phyloP scores from a whole-genome alignment of 129 eudicot genomes.

The Scalesia atractyloides region DNA sequence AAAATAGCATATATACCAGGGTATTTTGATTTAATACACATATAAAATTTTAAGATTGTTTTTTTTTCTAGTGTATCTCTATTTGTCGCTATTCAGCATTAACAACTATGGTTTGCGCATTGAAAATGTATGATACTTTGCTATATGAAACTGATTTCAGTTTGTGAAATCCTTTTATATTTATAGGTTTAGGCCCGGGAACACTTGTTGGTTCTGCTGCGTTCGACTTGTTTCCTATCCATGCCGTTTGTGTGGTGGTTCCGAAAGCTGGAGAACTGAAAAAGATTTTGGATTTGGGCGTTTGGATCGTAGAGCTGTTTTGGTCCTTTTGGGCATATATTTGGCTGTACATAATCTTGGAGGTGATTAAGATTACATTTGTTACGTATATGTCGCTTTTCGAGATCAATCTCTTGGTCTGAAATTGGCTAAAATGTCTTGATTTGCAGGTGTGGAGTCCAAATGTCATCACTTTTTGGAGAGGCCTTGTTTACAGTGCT shows the following conservation, averaged over 20 bases:
- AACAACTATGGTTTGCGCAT: too few relatives aligned
- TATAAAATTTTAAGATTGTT: too few relatives aligned
- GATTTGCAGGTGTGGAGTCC: conserved; percentile 78
- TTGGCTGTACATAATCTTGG: conserved; percentile 78
- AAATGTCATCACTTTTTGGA: conserved; percentile 69
- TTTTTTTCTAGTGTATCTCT: too few relatives aligned
- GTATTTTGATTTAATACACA: too few relatives aligned
- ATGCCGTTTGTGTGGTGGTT: conserved; percentile 96
- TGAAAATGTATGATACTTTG: background rate
- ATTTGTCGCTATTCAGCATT: too few relatives aligned
- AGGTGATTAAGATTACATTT: conserved; percentile 44
- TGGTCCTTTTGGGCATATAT: conserved; percentile 99
- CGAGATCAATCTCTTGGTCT: background rate
- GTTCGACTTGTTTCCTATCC: conserved; percentile 94
- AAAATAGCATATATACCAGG: too few relatives aligned
- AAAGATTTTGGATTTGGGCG: conserved; percentile 94
- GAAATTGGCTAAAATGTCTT: background rate
- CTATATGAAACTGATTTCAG: background rate
- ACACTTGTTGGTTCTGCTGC: conserved; percentile 99
- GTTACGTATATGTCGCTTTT: background rate
- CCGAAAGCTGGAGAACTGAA: conserved; percentile 95
- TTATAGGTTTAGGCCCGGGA: conserved; percentile 92
- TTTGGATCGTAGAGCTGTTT: conserved; percentile 89
- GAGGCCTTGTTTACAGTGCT: conserved; percentile 84
- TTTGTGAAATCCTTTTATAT: conserved; percentile 19